phyloP scores from a whole-genome alignment of 2,329 filamentous ascomycete species.

The Fusarium verticillioides region DNA sequence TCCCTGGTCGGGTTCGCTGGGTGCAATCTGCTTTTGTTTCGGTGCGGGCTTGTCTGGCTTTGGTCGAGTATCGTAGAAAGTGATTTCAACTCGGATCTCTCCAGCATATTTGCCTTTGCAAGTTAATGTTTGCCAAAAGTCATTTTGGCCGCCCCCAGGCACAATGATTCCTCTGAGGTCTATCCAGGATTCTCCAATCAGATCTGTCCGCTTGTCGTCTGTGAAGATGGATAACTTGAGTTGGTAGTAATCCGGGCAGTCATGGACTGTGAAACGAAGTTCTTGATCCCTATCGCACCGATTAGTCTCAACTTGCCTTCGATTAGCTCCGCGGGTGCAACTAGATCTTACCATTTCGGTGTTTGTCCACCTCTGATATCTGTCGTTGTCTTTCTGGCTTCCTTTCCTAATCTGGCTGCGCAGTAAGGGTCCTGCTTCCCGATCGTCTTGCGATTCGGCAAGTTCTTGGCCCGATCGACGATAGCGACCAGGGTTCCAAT shows the following conservation, averaged over 20 bases:
- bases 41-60: slow-evolving; percentile 76
- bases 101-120: slow-evolving; percentile 96
- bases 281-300: slow-evolving; percentile 86
- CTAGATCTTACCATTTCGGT: slow-evolving; percentile 79
- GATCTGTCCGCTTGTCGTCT: slow-evolving; percentile 96
- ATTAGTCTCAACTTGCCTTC: slow-evolving; percentile 27
- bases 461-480: slow-evolving; percentile 94
- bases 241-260: slow-evolving; percentile 95
- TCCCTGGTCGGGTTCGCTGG: slow-evolving; percentile 52
- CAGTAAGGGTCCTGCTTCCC: slow-evolving; percentile 99
- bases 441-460: slow-evolving; percentile 96
- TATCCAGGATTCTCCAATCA: slow-evolving; percentile 95
- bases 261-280: slow-evolving; percentile 93
- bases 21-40: slow-evolving; percentile 60
- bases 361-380: slow-evolving; percentile 96
- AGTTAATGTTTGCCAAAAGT: slow-evolving; percentile 88
- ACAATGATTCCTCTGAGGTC: slow-evolving; percentile 84
- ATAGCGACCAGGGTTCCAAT: slow-evolving; percentile 94
- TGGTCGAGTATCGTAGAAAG: slow-evolving; percentile 90
- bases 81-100: slow-evolving; percentile 93
- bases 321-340: neutral
- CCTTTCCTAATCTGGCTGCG: slow-evolving; percentile 91
- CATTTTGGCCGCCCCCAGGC: slow-evolving; percentile 89
- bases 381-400: slow-evolving; percentile 96
- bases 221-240: slow-evolving; percentile 97